A percentile compares a stretch with the other conserved stretches of the same genome.
These are phyloP conservation scores for Epichloe uncinata DNA, from an alignment of 2,329 filamentous ascomycete species.

Conservation along the genomic window DNA sequence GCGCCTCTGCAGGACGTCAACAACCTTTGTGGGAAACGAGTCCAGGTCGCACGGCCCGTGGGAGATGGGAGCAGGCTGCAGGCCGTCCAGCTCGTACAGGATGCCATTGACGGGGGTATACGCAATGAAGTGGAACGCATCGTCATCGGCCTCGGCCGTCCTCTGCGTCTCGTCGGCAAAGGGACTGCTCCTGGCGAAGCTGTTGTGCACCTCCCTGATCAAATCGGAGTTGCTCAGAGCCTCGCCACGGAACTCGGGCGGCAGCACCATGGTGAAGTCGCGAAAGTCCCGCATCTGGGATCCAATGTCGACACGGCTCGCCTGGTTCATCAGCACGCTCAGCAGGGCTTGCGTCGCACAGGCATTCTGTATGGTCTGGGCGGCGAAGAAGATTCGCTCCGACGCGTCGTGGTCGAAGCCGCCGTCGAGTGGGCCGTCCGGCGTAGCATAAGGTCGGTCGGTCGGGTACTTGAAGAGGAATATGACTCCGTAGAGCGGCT, in stretches of 20 bases:
- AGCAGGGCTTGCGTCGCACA: slow-evolving; percentile 94
- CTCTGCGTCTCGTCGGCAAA: slow-evolving; percentile 80
- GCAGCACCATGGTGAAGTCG: slow-evolving; percentile 77
- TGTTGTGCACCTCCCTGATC: slow-evolving; percentile 74
- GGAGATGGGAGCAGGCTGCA: slow-evolving; percentile 83
- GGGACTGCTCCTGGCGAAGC: slow-evolving; percentile 75
- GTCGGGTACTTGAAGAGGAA: slow-evolving; percentile 97
- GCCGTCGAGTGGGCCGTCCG: slow-evolving; percentile 63
- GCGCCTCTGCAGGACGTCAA: slow-evolving; percentile 72
- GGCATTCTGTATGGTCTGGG: slow-evolving; percentile 96
- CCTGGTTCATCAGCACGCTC: slow-evolving; percentile 81
- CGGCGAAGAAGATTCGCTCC: slow-evolving; percentile 79
- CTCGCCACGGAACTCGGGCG: slow-evolving; percentile 54
- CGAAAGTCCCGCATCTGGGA: slow-evolving; percentile 61
- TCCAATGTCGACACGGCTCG: slow-evolving; percentile 57
- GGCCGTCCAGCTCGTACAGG: slow-evolving; percentile 88
- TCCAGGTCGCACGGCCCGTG: slow-evolving; percentile 63
- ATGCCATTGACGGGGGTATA: slow-evolving; percentile 71
- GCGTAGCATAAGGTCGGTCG: slow-evolving; percentile 45
- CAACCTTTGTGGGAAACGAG: slow-evolving; percentile 67
- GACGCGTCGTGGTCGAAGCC: slow-evolving; percentile 63
- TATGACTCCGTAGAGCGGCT: slow-evolving; percentile 85
- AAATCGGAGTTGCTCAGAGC: slow-evolving; percentile 49
- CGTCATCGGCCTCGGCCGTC: slow-evolving; percentile 61
- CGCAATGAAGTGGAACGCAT: slow-evolving; percentile 95